A percentile compares a stretch with the other conserved stretches of the same genome.
phyloP scores from a whole-genome alignment of 495 filamentous ascomycete species.

The Darksidea phi region DNA sequence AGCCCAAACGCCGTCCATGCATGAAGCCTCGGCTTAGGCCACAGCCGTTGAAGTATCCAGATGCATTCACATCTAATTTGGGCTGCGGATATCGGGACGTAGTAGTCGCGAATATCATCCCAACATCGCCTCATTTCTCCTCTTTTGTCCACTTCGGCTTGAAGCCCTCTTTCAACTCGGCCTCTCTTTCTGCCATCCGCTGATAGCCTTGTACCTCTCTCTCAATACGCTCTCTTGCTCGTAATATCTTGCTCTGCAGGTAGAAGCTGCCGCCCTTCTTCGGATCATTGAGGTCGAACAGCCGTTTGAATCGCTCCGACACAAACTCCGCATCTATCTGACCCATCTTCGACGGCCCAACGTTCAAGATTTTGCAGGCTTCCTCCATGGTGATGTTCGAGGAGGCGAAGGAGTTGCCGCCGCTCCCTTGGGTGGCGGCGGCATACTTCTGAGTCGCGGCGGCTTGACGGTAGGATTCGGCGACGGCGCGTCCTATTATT shows the following conservation, averaged over 20 bases:
- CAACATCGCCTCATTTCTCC: neutral
- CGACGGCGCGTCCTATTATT: conserved; percentile 88
- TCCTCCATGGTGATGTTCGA: conserved; percentile 86
- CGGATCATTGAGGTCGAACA: conserved; percentile 93
- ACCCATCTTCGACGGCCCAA: conserved; percentile 80
- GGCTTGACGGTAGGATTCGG: conserved; percentile 61
- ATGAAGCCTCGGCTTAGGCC: neutral
- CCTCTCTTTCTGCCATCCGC: conserved; percentile 54
- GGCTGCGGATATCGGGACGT: neutral
- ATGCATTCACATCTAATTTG: neutral
- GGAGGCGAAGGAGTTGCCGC: conserved; percentile 54
- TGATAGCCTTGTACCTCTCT: conserved; percentile 57
- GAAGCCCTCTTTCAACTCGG: conserved; percentile 79
- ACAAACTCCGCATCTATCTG: conserved; percentile 72
- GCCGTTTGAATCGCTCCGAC: conserved; percentile 83
- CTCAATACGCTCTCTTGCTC: conserved; percentile 90
- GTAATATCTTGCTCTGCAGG: conserved; percentile 90
- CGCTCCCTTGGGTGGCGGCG: conserved; percentile 56
- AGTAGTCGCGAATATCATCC: neutral
- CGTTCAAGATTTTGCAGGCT: conserved; percentile 96
- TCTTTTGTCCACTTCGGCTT: conserved; percentile 95
- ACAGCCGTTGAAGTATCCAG: neutral
- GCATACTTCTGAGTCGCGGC: conserved; percentile 77
- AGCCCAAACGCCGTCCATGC: conserved; percentile 25
- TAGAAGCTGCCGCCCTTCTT: conserved; percentile 97